These are phyloP conservation scores for Podosphaera fusca DNA, from an alignment of 2,329 filamentous ascomycete genomes.

Conservation along the genomic window DNA sequence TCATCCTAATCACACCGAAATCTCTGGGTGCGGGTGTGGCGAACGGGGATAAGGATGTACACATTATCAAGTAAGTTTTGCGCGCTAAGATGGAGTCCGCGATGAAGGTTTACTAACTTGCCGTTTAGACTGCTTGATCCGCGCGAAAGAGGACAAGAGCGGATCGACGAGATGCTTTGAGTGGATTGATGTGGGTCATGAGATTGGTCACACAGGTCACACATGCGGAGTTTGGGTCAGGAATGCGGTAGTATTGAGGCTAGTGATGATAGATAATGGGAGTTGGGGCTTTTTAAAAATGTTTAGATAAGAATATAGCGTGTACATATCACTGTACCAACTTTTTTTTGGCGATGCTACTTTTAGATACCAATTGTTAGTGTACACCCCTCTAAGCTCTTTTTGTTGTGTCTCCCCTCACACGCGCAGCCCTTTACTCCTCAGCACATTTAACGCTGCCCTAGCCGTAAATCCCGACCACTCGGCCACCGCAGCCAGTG, in stretches of 20 bases:
- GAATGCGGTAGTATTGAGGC: not conserved
- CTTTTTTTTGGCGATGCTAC: no score
- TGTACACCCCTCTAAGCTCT: not conserved
- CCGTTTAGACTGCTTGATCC: slow-evolving; percentile 30
- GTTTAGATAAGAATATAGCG: not conserved
- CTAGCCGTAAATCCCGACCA: slow-evolving; percentile 67
- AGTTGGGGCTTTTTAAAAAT: not conserved
- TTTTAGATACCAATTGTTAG: not conserved
- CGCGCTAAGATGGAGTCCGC: not conserved
- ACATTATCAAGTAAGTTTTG: slow-evolving; percentile 42
- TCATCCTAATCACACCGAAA: slow-evolving; percentile 89
- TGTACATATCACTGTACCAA: not conserved
- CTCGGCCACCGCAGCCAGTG: slow-evolving; percentile 40
- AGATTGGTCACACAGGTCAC: not conserved
- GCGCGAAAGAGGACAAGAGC: slow-evolving; percentile 21
- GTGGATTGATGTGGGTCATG: not conserved
- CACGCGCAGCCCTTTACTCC: slow-evolving; percentile 71
- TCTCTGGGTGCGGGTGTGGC: slow-evolving; percentile 41
- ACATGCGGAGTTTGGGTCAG: not conserved
- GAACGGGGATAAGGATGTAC: slow-evolving; percentile 43
- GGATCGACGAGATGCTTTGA: slow-evolving; percentile 10
- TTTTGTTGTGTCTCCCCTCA: not conserved
- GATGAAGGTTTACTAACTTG: no score
- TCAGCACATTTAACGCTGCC: slow-evolving; percentile 56
- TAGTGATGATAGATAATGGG: no score